Conservation (phyloP, 2,329 filamentous ascomycete species). For the Microdochium trichocladiopsis region DNA sequence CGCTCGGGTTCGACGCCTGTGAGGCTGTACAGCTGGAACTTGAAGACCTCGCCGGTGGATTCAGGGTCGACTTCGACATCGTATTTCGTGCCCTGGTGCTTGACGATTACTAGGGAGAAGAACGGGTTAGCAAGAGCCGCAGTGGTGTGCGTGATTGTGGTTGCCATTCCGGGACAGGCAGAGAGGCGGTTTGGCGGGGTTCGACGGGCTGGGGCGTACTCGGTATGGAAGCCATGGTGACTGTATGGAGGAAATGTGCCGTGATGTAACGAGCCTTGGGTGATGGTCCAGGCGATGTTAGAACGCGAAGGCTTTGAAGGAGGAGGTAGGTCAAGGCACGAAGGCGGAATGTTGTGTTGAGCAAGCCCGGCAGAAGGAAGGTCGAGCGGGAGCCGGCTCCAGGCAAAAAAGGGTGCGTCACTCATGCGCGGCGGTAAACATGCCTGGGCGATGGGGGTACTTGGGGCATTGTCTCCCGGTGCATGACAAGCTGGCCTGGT, state of each 20-base stretch:
- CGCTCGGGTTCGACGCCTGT: conserved; percentile 94
- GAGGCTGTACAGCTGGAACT: conserved; percentile 89
- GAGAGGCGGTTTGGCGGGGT: background rate
- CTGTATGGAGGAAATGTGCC: too few relatives aligned
- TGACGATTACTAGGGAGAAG: conserved; percentile 65
- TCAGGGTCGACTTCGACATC: conserved; percentile 84
- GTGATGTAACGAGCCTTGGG: too few relatives aligned
- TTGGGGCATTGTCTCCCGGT: background rate
- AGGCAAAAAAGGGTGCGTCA: background rate
- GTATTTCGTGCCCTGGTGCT: conserved; percentile 93
- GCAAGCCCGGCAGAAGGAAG: background rate
- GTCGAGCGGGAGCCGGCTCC: background rate
- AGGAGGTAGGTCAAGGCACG: too few relatives aligned
- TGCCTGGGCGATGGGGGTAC: background rate
- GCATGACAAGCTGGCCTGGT: background rate
- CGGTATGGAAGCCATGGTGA: conserved; percentile 47
- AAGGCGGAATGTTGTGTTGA: background rate
- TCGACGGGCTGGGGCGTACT: conserved; percentile 29
- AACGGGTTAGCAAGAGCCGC: background rate
- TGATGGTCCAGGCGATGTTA: too few relatives aligned
- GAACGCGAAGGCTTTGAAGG: too few relatives aligned
- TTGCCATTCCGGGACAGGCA: background rate
- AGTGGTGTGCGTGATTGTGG: background rate
- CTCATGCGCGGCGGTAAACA: background rate
- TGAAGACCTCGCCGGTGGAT: conserved; percentile 86